phyloP scores from a whole-genome alignment of 179 eudicot genomes.

The Amaranthus tricolor region DNA sequence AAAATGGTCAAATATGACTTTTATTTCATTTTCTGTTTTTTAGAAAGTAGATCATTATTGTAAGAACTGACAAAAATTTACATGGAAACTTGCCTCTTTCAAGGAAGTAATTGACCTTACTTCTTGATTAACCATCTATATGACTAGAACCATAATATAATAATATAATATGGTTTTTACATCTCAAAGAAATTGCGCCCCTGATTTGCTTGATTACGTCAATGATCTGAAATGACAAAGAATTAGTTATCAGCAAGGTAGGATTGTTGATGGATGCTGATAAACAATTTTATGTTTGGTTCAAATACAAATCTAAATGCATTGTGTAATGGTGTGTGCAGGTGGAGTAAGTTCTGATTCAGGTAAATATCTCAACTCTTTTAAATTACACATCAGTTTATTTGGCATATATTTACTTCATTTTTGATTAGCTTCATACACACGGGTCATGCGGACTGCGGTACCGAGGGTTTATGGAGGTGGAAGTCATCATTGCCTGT shows the following conservation, averaged over 20 bases:
- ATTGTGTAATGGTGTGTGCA: slow-evolving; percentile 20
- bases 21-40: too few relatives aligned
- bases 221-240: neutral
- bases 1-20: neutral
- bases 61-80: neutral
- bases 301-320: slow-evolving; percentile 13
- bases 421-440: slow-evolving; percentile 28
- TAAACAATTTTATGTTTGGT: neutral
- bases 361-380: slow-evolving; percentile 22
- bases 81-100: neutral
- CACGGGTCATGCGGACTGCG: slow-evolving; percentile 59
- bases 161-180: too few relatives aligned
- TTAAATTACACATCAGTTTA: slow-evolving; percentile 2
- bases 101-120: neutral
- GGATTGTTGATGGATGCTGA: neutral
- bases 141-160: neutral
- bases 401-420: neutral
- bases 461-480: slow-evolving; percentile 50
- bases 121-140: neutral
- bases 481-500: slow-evolving; percentile 38
- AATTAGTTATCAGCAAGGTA: neutral
- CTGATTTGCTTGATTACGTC: neutral
- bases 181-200: neutral
- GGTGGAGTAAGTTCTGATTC: slow-evolving; percentile 31
- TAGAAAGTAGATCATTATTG: neutral